These are phyloP conservation scores for Catunica adiposa DNA, from an alignment of 2,329 filamentous ascomycete genomes.

Conservation along the genomic window DNA sequence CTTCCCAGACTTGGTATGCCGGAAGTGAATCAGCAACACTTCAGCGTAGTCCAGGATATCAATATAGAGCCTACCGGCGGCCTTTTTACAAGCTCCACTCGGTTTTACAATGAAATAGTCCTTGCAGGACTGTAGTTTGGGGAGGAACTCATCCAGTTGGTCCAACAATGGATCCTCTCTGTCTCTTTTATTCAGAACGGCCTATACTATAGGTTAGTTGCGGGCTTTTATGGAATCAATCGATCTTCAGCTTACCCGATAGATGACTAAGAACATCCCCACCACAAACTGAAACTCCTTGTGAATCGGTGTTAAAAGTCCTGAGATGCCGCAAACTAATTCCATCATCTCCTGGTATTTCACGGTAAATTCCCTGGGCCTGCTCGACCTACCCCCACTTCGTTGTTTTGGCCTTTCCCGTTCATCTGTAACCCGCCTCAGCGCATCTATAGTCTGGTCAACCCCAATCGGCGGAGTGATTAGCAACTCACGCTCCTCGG, in stretches of 20 bases:
- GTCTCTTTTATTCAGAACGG: conserved; percentile 8
- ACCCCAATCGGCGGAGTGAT: background rate
- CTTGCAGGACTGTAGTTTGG: background rate
- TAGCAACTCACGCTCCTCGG: conserved; percentile 6
- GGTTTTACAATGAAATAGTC: conserved; percentile 6
- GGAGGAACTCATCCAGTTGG: conserved; percentile 1
- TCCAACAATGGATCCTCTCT: conserved; percentile 7
- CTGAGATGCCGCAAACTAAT: conserved; percentile 1
- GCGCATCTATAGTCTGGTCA: background rate
- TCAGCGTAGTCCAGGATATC: conserved; percentile 9
- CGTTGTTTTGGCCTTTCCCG: conserved; percentile 1
- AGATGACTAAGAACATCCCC: conserved; percentile 11
- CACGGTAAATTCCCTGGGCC: background rate
- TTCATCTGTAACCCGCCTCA: conserved; percentile 3
- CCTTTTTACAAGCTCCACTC: conserved; percentile 9
- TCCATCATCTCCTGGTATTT: background rate
- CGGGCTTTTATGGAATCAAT: background rate
- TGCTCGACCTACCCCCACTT: background rate
- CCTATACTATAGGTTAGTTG: background rate
- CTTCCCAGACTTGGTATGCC: conserved; percentile 9
- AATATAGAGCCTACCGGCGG: conserved; percentile 4
- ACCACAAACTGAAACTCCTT: conserved; percentile 8
- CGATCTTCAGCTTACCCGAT: conserved; percentile 1
- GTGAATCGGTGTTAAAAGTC: background rate
- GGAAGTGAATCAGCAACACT: conserved; percentile 8